Base-by-base conservation (phyloP, 371 early-diverging fungal genomes). In the Actinomortierella wolfii region DNA sequence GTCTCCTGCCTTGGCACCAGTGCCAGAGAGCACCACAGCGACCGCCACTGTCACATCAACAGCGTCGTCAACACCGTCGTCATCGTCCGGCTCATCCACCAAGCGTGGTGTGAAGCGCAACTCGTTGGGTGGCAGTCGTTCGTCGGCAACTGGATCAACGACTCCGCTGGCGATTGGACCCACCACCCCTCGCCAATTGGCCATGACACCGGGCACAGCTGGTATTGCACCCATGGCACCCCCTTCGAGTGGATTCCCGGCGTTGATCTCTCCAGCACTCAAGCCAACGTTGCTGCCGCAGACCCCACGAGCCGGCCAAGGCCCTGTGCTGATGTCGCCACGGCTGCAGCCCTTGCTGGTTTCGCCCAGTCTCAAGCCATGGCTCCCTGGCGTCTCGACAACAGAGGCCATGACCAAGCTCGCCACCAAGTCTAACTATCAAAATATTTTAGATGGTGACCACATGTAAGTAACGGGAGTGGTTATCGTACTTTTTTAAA, bases 381-480 rank as follows among this genome's bases (percentile, higher is more conserved):
- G 67, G 76, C 39, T 75, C 2, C 76, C 76, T 24, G 70, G 70
- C 48, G 71, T 70, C 8, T 70, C 71, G 3, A 64, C 71, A 20
- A 49, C 71, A 6, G 71, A 70, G 41, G 71, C 53, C 14, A 70
- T 70, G 71, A 65, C 71, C 0, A 64, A 65, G 39, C 67, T 95
- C 46, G 88, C 94, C 1, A 80, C 87, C 25, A 93, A 92, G 61
- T 91, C 92, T 70, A 95, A 95, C 66, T 95, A 94, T 76, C 90
- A 91, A 59, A 89, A 91, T 55, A 82, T 93, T 14, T 78, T 89
- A 17, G 91, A 92, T 62, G 94, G 94, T n/a, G 87, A 91, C 43
- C 88, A 89, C n/a, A 89, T 89, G 81, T 64, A 70, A 45, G 71
- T 34, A n/a, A n/a, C n/a, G n/a, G n/a, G n/a, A n/a, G n/a, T n/a